phyloP scores from a whole-genome alignment of 1,284 basidiomycete genomes.

The Sparassis latifolia region DNA sequence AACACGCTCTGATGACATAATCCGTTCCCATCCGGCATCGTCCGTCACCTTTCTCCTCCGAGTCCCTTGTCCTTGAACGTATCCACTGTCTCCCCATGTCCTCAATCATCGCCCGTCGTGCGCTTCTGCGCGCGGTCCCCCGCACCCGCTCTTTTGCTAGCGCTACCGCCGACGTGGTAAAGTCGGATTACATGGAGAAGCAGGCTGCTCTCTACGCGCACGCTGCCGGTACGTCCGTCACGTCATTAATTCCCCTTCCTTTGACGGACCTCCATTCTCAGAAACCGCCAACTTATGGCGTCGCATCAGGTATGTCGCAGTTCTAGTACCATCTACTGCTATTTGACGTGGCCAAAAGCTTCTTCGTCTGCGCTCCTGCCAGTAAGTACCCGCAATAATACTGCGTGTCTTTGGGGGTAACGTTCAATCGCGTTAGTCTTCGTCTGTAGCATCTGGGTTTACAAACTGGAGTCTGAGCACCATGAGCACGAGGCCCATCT shows the following conservation, averaged over 20 bases:
- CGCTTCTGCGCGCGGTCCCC: slow-evolving; percentile 35
- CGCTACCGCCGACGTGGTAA: slow-evolving; percentile 31
- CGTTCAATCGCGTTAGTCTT: slow-evolving; percentile 39
- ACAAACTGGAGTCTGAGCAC: slow-evolving; percentile 73
- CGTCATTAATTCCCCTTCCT: not conserved
- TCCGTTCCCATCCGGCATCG: slow-evolving; percentile 16
- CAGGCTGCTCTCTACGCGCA: slow-evolving; percentile 59
- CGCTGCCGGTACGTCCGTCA: slow-evolving; percentile 46
- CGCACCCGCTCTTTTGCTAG: slow-evolving; percentile 36
- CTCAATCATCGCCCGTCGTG: slow-evolving; percentile 45
- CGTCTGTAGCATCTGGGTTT: slow-evolving; percentile 63
- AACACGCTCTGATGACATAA: slow-evolving; percentile 8
- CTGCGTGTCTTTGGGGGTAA: not conserved
- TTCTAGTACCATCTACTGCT: not conserved
- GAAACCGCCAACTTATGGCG: slow-evolving; percentile 78
- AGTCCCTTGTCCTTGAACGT: slow-evolving; percentile 16
- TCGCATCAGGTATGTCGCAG: slow-evolving; percentile 61
- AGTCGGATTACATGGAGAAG: slow-evolving; percentile 43
- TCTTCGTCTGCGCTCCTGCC: slow-evolving; percentile 69
- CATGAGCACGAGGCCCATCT: slow-evolving; percentile 65
- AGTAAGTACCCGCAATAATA: slow-evolving; percentile 38
- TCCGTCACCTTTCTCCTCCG: slow-evolving; percentile 18
- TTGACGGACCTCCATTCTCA: slow-evolving; percentile 22
- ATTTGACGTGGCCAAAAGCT: slow-evolving; percentile 34
- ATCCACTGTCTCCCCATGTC: slow-evolving; percentile 34